These are phyloP conservation scores for Phytopythium chamaehyphon DNA, from an alignment of 352 stramenopile genomes.

Conservation along the genomic window DNA sequence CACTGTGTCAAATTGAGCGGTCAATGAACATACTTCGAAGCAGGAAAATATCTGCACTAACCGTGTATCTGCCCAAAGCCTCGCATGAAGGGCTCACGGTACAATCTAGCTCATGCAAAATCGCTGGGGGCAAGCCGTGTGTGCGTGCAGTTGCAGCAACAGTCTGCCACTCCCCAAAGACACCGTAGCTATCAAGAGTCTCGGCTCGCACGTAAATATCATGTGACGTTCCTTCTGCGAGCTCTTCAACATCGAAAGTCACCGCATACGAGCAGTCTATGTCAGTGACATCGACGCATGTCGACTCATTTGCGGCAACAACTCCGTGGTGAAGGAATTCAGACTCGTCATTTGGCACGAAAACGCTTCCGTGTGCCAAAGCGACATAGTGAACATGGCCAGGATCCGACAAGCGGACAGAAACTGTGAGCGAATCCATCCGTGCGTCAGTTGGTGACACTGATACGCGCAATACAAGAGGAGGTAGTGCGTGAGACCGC, in stretches of 20 bases:
- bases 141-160: constrained; percentile 47
- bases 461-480: constrained; percentile 26
- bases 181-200: constrained; percentile 67
- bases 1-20: constrained; percentile 21
- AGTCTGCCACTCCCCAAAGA: constrained; percentile 58
- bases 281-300: background rate
- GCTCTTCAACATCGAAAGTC: constrained; percentile 41
- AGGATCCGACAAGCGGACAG: constrained; percentile 35
- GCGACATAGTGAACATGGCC: constrained; percentile 67
- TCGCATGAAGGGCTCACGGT: constrained; percentile 40
- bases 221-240: constrained; percentile 57
- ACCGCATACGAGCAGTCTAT: constrained; percentile 7
- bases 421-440: constrained; percentile 58
- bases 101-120: constrained; percentile 64
- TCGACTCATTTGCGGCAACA: constrained; percentile 9
- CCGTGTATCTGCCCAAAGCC: constrained; percentile 40
- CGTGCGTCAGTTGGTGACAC: constrained; percentile 54
- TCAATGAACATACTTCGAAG: background rate
- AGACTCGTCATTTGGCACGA: constrained; percentile 9
- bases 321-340: constrained; percentile 2
- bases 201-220: constrained; percentile 73
- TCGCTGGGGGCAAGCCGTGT: constrained; percentile 56
- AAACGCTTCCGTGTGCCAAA: constrained; percentile 25
- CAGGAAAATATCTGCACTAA: constrained; percentile 10
- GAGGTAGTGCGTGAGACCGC: constrained; percentile 39